phyloP scores from a whole-genome alignment of 495 filamentous ascomycete genomes.

The Tuber aestivum region DNA sequence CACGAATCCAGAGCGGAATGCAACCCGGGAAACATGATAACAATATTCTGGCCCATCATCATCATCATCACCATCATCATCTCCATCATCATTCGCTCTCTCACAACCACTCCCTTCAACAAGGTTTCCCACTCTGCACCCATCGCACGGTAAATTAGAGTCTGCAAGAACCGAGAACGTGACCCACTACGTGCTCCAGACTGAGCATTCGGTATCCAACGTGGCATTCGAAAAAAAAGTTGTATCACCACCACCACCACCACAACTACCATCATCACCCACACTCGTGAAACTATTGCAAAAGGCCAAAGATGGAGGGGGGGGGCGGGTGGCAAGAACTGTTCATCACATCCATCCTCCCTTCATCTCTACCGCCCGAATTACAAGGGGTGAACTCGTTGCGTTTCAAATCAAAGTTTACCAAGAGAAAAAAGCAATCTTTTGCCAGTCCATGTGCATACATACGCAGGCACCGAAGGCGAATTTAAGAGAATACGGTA shows the following conservation, averaged over 20 bases:
- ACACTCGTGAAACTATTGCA: not conserved
- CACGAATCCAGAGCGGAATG: not conserved
- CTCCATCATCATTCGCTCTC: not conserved
- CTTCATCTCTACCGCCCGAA: not conserved
- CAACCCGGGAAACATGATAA: not conserved
- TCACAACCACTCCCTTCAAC: not conserved
- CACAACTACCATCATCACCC: not conserved
- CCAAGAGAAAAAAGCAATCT: not conserved
- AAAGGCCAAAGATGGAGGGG: not conserved
- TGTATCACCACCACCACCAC: not conserved
- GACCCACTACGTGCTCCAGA: not conserved
- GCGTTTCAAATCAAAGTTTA: slow-evolving; percentile 2
- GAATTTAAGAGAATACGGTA: not conserved
- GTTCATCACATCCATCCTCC: not conserved
- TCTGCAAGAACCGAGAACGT: not conserved
- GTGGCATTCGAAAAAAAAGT: not conserved
- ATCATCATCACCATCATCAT: not conserved
- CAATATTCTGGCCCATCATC: not conserved
- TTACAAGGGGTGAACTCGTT: not conserved
- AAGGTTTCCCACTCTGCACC: not conserved
- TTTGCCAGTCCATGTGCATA: not conserved
- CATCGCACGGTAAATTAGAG: not conserved
- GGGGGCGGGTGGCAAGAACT: not conserved
- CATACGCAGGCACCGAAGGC: not conserved
- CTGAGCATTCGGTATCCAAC: not conserved